These are phyloP conservation scores for Ascobolus immersus DNA, from an alignment of 495 filamentous ascomycete species.

Conservation along the genomic window DNA sequence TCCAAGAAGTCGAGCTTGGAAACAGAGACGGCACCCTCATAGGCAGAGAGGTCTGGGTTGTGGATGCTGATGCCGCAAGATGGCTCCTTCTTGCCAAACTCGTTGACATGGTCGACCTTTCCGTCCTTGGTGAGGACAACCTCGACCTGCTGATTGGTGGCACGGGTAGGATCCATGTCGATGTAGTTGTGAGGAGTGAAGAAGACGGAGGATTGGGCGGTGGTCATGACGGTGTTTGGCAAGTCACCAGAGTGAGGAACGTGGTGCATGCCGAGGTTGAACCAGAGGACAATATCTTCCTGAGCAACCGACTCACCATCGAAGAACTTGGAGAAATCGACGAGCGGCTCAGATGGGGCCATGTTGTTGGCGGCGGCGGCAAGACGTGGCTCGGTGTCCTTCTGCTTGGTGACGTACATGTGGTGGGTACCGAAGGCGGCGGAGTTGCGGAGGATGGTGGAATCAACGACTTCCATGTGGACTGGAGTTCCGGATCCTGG, in stretches of 20 bases:
- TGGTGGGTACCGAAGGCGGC: conserved; percentile 26
- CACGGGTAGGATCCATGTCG: conserved; percentile 14
- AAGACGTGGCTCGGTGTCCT: conserved; percentile 27
- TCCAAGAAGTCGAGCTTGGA: not conserved
- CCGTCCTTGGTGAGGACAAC: not conserved
- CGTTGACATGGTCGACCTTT: not conserved
- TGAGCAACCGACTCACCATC: conserved; percentile 27
- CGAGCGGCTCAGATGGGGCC: conserved; percentile 23
- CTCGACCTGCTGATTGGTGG: conserved; percentile 5
- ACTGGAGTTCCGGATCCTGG: conserved; percentile 17
- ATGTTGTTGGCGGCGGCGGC: conserved; percentile 24
- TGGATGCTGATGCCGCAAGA: not conserved
- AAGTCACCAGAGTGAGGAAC: conserved; percentile 30
- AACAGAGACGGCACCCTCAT: not conserved
- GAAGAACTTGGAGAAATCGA: conserved; percentile 31
- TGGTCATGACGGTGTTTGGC: conserved; percentile 28
- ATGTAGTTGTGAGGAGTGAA: conserved; percentile 26
- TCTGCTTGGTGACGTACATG: conserved; percentile 25
- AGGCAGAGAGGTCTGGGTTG: not conserved
- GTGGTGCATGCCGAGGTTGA: conserved; percentile 34
- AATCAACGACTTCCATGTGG: conserved; percentile 25
- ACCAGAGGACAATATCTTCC: conserved; percentile 27
- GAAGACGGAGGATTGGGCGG: conserved; percentile 22
- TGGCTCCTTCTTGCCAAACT: not conserved
- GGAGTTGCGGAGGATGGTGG: conserved; percentile 22